These are phyloP conservation scores for Neobulgaria alba DNA, from an alignment of 2,329 filamentous ascomycete species.

Conservation along the genomic window DNA sequence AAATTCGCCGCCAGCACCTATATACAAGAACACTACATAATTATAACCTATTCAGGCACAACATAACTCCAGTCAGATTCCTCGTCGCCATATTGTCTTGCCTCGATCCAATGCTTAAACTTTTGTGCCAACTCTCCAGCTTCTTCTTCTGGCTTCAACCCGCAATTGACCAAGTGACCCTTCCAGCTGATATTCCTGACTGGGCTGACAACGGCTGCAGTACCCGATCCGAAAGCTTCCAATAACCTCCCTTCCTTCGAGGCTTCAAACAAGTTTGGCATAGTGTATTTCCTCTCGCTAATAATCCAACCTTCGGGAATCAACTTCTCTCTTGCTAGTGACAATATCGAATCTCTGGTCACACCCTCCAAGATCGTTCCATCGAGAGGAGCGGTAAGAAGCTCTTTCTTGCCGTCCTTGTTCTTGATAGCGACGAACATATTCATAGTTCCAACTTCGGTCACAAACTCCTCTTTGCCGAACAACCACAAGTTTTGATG, in stretches of 20 bases:
- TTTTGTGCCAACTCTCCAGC: conserved; percentile 75
- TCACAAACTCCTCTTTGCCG: conserved; percentile 89
- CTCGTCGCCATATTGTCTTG: conserved; percentile 89
- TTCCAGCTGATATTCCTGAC: conserved; percentile 86
- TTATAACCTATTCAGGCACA: conserved; percentile 22
- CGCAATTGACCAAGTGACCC: conserved; percentile 73
- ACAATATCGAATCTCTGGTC: conserved; percentile 84
- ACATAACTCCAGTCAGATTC: conserved; percentile 81
- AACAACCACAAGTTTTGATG: conserved; percentile 99
- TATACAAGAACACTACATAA: no score
- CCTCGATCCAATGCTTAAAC: conserved; percentile 97
- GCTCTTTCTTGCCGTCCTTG: conserved; percentile 81
- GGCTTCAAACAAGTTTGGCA: conserved; percentile 76
- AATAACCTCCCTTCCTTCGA: conserved; percentile 76
- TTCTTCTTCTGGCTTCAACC: conserved; percentile 71
- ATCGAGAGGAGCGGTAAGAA: conserved; percentile 90
- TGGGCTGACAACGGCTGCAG: conserved; percentile 87
- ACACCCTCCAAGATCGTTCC: conserved; percentile 95
- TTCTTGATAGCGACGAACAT: conserved; percentile 82
- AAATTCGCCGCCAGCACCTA: conserved; percentile 1
- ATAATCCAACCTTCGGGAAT: conserved; percentile 81
- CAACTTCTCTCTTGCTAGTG: conserved; percentile 75
- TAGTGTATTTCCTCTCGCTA: conserved; percentile 83
- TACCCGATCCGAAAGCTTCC: conserved; percentile 90
- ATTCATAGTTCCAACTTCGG: conserved; percentile 98